These are phyloP conservation scores for Crithidia thermophila DNA, from an alignment of 208 protist species.

Conservation along the genomic window DNA sequence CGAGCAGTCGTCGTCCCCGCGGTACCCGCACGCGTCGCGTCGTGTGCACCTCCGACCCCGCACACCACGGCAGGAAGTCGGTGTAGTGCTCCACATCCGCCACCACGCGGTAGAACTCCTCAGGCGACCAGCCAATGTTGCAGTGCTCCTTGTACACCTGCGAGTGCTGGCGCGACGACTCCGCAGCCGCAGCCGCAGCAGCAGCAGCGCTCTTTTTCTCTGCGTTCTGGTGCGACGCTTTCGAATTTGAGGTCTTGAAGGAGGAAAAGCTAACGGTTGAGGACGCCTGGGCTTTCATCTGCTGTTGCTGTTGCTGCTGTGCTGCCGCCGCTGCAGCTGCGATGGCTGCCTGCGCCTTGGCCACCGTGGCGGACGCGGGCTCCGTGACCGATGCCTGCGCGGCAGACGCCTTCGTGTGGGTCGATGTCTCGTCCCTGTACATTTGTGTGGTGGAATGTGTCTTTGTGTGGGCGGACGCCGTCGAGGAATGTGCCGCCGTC, in stretches of 20 bases:
- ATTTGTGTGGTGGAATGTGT: too few species aligned
- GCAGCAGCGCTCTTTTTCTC: too few species aligned
- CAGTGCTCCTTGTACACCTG: constrained; percentile 81
- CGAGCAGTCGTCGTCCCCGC: constrained; percentile 13
- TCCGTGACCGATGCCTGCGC: neutral
- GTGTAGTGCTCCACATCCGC: constrained; percentile 77
- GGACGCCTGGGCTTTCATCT: too few species aligned
- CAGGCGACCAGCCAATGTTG: constrained; percentile 73
- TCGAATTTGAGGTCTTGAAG: too few species aligned
- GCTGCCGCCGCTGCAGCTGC: constrained; percentile 14
- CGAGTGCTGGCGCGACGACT: constrained; percentile 30
- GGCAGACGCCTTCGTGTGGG: too few species aligned
- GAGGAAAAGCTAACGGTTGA: too few species aligned
- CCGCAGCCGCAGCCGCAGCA: too few species aligned
- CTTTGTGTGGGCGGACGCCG: too few species aligned
- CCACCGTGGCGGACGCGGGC: constrained; percentile 23
- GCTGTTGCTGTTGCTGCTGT: neutral
- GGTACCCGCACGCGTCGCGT: constrained; percentile 31
- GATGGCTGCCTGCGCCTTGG: constrained; percentile 40
- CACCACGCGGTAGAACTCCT: constrained; percentile 73
- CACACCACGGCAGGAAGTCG: constrained; percentile 82
- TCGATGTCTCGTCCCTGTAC: too few species aligned
- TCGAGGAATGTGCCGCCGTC: neutral
- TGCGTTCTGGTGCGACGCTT: too few species aligned
- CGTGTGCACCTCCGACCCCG: constrained; percentile 61